phyloP scores from a whole-genome alignment of 805 yeast species.

The Candida piceae region DNA sequence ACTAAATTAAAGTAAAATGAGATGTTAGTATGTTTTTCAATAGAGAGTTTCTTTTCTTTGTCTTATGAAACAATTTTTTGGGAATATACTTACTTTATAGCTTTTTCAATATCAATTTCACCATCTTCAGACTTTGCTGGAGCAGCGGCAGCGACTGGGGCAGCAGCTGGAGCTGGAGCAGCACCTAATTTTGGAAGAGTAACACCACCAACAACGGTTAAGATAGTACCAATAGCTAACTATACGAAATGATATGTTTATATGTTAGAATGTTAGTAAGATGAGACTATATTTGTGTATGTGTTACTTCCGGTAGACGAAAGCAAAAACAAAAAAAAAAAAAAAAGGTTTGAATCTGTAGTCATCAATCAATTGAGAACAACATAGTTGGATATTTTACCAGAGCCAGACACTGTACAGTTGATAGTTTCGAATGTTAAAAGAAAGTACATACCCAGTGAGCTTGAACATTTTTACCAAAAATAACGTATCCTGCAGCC shows the following conservation, averaged over 20 bases:
- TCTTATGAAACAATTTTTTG: too few relatives aligned
- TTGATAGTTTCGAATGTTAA: background rate
- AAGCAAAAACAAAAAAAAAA: too few relatives aligned
- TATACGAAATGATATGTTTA: too few relatives aligned
- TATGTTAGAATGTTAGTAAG: slow-evolving; percentile 6
- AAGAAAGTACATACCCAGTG: slow-evolving; percentile 52
- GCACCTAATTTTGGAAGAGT: slow-evolving; percentile 47
- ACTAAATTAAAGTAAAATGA: too few relatives aligned
- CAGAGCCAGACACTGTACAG: background rate
- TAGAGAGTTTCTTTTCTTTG: too few relatives aligned
- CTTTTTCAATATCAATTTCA: slow-evolving; percentile 30
- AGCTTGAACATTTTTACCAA: slow-evolving; percentile 80
- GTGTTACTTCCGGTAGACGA: too few relatives aligned
- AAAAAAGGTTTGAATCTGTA: too few relatives aligned
- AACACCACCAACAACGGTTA: slow-evolving; percentile 53
- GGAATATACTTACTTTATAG: slow-evolving; percentile 24
- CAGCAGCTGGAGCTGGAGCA: slow-evolving; percentile 33
- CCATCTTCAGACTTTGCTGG: slow-evolving; percentile 35
- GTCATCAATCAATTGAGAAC: too few relatives aligned
- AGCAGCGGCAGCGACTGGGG: slow-evolving; percentile 56
- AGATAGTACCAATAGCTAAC: slow-evolving; percentile 79
- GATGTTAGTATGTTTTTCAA: slow-evolving; percentile 3
- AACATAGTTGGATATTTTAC: too few relatives aligned
- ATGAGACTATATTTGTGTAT: too few relatives aligned
- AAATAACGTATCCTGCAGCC: slow-evolving; percentile 80